Percentiles rank a stretch among this genome's conserved stretches.
phyloP scores from a whole-genome alignment of 2,329 filamentous ascomycete genomes.

The Cercospora janseana region DNA sequence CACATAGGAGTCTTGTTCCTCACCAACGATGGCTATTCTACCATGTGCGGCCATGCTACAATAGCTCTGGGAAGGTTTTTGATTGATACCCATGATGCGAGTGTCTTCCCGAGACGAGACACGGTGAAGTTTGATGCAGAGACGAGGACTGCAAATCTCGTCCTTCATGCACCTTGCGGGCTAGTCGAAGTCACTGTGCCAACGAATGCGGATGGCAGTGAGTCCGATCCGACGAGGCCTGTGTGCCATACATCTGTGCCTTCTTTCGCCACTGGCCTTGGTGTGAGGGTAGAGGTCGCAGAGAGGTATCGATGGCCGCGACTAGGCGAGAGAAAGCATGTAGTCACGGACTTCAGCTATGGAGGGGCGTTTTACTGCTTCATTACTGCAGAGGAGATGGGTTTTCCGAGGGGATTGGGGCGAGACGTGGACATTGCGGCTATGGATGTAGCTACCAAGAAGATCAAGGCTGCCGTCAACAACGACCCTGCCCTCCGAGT shows the following conservation, averaged over 20 bases:
- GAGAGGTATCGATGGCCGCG: conserved; percentile 41
- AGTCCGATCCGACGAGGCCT: conserved; percentile 41
- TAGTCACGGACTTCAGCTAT: conserved; percentile 43
- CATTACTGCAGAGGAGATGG: conserved; percentile 40
- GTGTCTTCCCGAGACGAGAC: conserved; percentile 42
- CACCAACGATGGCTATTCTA: conserved; percentile 51
- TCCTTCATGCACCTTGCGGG: conserved; percentile 49
- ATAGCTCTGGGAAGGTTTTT: conserved; percentile 46
- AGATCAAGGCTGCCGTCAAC: conserved; percentile 38
- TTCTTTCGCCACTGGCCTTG: conserved; percentile 41
- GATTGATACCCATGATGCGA: conserved; percentile 41
- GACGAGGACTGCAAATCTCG: conserved; percentile 34
- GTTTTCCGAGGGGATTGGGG: conserved; percentile 37
- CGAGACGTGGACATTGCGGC: conserved; percentile 33
- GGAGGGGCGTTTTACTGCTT: conserved; percentile 49
- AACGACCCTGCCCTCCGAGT: conserved; percentile 32
- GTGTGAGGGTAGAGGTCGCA: conserved; percentile 37
- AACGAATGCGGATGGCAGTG: conserved; percentile 28
- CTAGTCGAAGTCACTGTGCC: conserved; percentile 46
- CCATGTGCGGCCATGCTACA: conserved; percentile 54
- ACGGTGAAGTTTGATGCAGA: conserved; percentile 34
- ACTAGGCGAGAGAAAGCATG: conserved; percentile 30
- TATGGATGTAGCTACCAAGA: conserved; percentile 37
- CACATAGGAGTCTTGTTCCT: conserved; percentile 51
- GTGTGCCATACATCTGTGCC: conserved; percentile 47